phyloP scores from a whole-genome alignment of 169 alveolate genomes.

The Theileria parva region DNA sequence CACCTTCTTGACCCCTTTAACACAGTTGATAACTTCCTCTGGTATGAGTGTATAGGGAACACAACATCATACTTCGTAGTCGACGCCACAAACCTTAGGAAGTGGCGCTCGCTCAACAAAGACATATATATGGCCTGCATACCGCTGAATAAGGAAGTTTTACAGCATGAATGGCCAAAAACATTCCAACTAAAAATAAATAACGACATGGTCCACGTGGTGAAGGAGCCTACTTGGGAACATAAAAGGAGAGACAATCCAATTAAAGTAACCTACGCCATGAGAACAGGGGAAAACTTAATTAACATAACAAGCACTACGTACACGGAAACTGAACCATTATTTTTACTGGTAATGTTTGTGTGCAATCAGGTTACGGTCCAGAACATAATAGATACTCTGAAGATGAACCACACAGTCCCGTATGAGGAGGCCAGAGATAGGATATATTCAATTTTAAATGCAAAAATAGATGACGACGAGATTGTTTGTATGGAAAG shows the following conservation, averaged over 20 bases:
- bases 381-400: slow-evolving; percentile 64
- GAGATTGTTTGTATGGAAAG: slow-evolving; percentile 82
- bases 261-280: slow-evolving; percentile 74
- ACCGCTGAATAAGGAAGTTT: slow-evolving; percentile 31
- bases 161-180: slow-evolving; percentile 81
- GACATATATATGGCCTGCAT: slow-evolving; percentile 66
- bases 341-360: slow-evolving; percentile 70
- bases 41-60: slow-evolving; percentile 67
- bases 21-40: slow-evolving; percentile 65
- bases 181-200: slow-evolving; percentile 71
- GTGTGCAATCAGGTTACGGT: slow-evolving; percentile 75
- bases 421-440: slow-evolving; percentile 58
- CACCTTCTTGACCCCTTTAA: slow-evolving; percentile 77
- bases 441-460: slow-evolving; percentile 55
- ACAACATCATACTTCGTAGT: slow-evolving; percentile 49
- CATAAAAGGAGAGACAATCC: slow-evolving; percentile 86
- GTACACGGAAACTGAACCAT: slow-evolving; percentile 66
- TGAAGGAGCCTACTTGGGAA: slow-evolving; percentile 85
- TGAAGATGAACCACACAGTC: slow-evolving; percentile 60
- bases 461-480: slow-evolving; percentile 68
- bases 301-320: slow-evolving; percentile 74
- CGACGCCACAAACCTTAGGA: slow-evolving; percentile 58
- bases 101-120: slow-evolving; percentile 68
- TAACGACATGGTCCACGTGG: slow-evolving; percentile 68
- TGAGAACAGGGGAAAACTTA: slow-evolving; percentile 72